Evolutionary conservation across 2,329 filamentous ascomycete genomes (phyloP).

Genomic region (Fusarium praegraminearum): DNA sequence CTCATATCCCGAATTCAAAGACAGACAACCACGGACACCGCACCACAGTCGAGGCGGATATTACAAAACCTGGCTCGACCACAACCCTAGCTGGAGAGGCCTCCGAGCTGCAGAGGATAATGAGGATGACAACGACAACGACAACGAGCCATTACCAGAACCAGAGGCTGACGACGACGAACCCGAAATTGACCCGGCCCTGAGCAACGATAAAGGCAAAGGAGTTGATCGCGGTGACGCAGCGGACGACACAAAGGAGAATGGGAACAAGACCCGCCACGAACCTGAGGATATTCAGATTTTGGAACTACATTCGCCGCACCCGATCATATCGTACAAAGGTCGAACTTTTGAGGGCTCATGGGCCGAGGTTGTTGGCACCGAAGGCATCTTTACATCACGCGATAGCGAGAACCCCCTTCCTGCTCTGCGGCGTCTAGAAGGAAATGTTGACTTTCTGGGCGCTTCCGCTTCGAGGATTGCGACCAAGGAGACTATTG

Average conservation of each 20-base stretch:
- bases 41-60: constrained; percentile 61
- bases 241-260: constrained; percentile 26
- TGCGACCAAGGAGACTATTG: constrained; percentile 72
- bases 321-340: constrained; percentile 84
- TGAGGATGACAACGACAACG: constrained; percentile 51
- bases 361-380: constrained; percentile 88
- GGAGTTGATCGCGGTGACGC: constrained; percentile 22
- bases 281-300: constrained; percentile 72
- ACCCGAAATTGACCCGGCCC: constrained; percentile 42
- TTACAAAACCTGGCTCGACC: constrained; percentile 57
- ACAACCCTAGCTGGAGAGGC: constrained; percentile 42
- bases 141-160: constrained; percentile 51
- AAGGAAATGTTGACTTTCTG: constrained; percentile 75
- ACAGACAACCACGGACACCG: constrained; percentile 55
- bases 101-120: constrained; percentile 33
- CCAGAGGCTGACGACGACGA: constrained; percentile 52
- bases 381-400: constrained; percentile 78
- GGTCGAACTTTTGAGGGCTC: constrained; percentile 81
- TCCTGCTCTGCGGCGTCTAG: constrained; percentile 63
- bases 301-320: constrained; percentile 80
- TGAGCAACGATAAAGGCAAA: constrained; percentile 41
- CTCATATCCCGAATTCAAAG: constrained; percentile 69
- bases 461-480: constrained; percentile 78
- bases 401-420: constrained; percentile 63
- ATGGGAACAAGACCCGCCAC: constrained; percentile 32